A percentile compares a stretch with the other conserved stretches of the same genome.
These are phyloP conservation scores for Neospermospora avenae DNA, from an alignment of 2,329 filamentous ascomycete species.

Conservation along the genomic window DNA sequence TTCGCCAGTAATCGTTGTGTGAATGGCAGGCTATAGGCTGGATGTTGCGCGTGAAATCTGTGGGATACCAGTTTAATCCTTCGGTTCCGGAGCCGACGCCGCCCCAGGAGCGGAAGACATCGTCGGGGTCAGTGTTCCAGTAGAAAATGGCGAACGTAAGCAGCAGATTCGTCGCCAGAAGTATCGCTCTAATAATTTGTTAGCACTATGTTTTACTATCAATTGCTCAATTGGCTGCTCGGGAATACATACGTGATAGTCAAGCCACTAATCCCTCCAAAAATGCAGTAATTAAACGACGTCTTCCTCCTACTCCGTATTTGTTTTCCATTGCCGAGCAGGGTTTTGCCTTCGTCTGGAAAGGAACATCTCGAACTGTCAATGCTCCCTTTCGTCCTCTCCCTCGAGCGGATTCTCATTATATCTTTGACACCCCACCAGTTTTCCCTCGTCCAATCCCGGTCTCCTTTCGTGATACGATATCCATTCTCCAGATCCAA, in stretches of 20 bases:
- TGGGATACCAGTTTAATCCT: slow-evolving; percentile 44
- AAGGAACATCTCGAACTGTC: slow-evolving; percentile 2
- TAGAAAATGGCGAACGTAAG: slow-evolving; percentile 35
- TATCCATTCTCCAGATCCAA: slow-evolving; percentile 13
- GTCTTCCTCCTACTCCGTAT: slow-evolving; percentile 12
- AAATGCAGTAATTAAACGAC: slow-evolving; percentile 35
- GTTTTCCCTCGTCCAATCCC: background rate
- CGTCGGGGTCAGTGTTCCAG: slow-evolving; percentile 31
- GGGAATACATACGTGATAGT: slow-evolving; percentile 36
- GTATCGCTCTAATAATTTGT: slow-evolving; percentile 33
- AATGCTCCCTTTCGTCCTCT: slow-evolving; percentile 17
- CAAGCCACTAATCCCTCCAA: slow-evolving; percentile 38
- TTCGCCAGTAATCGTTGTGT: slow-evolving; percentile 70
- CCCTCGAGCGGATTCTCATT: slow-evolving; percentile 11
- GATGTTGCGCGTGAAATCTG: slow-evolving; percentile 51
- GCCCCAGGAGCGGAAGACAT: slow-evolving; percentile 38
- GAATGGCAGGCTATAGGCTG: slow-evolving; percentile 59
- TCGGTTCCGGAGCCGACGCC: slow-evolving; percentile 38
- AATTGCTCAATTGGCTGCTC: no score
- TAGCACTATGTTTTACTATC: no score
- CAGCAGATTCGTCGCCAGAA: slow-evolving; percentile 36
- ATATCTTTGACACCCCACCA: slow-evolving; percentile 10
- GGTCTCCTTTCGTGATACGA: background rate
- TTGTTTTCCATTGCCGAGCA: slow-evolving; percentile 8
- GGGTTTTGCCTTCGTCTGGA: slow-evolving; percentile 2